These are phyloP conservation scores for Artemisia argyi DNA, from an alignment of 129 eudicot species.

Conservation along the genomic window DNA sequence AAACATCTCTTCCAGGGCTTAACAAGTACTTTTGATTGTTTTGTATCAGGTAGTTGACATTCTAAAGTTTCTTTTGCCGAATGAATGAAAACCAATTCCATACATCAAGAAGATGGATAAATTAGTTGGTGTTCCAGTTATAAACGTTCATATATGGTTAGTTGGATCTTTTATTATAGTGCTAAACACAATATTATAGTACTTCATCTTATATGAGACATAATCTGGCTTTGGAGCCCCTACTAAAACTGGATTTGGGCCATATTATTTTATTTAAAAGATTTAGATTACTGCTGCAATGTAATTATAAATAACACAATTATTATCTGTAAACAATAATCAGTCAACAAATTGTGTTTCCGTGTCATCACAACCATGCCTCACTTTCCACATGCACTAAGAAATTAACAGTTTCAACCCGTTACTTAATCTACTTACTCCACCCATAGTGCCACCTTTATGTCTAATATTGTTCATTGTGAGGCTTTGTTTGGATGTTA, in stretches of 20 bases:
- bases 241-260: background rate
- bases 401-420: too few species aligned
- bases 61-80: constrained; percentile 87
- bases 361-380: too few species aligned
- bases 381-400: too few species aligned
- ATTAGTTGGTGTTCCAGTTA: constrained; percentile 97
- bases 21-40: constrained; percentile 27
- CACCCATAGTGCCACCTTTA: too few species aligned
- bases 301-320: too few species aligned
- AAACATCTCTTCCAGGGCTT: background rate
- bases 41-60: constrained; percentile 74
- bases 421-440: too few species aligned
- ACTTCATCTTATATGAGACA: background rate
- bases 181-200: constrained; percentile 8
- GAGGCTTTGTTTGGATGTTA: too few species aligned
- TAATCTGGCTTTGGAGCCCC: background rate
- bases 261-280: too few species aligned
- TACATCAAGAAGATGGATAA: constrained; percentile 87
- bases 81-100: constrained; percentile 80
- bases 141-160: constrained; percentile 98
- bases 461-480: too few species aligned
- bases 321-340: too few species aligned
- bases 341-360: too few species aligned
- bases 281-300: too few species aligned
- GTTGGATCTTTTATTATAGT: constrained; percentile 26